These are phyloP conservation scores for Sanguinoderma infundibulare DNA, from an alignment of 1,284 basidiomycete genomes.

Conservation along the genomic window DNA sequence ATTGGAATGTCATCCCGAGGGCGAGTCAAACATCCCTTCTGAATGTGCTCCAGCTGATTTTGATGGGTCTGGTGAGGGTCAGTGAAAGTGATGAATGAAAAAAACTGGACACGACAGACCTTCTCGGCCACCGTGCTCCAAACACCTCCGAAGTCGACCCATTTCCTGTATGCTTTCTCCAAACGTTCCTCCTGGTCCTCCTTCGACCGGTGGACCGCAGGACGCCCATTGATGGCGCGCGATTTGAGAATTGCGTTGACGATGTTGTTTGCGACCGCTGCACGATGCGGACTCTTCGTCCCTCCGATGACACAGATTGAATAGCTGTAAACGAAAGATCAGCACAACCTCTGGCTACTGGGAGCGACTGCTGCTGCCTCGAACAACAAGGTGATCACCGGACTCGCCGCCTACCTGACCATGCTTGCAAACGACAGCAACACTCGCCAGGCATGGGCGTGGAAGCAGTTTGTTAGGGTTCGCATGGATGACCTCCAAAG, in stretches of 20 bases:
- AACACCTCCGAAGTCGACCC: not conserved
- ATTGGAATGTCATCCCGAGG: not conserved
- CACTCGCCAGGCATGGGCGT: constrained; percentile 68
- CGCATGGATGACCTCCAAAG: constrained; percentile 87
- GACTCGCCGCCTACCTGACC: constrained; percentile 82
- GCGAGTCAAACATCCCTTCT: not conserved
- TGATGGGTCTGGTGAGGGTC: not conserved
- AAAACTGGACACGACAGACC: not conserved
- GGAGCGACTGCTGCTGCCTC: too few relatives aligned
- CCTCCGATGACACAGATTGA: not conserved
- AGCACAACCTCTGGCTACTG: too few relatives aligned
- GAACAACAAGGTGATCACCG: constrained; percentile 58
- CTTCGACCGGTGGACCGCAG: not conserved
- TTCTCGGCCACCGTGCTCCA: not conserved
- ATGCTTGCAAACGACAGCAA: constrained; percentile 69
- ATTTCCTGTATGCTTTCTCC: not conserved
- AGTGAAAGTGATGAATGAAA: too few relatives aligned
- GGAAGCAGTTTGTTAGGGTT: constrained; percentile 87
- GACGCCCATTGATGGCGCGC: not conserved
- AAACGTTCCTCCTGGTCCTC: not conserved
- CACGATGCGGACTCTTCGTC: not conserved
- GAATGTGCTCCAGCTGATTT: not conserved
- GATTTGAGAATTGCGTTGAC: not conserved
- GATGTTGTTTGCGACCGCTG: not conserved
- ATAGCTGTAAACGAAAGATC: too few relatives aligned